Evolutionary conservation across 2,329 filamentous ascomycete species (phyloP), one percentile per base, ranked within the genome.

Genomic region (Aspergillus ochraceoroseus): DNA sequence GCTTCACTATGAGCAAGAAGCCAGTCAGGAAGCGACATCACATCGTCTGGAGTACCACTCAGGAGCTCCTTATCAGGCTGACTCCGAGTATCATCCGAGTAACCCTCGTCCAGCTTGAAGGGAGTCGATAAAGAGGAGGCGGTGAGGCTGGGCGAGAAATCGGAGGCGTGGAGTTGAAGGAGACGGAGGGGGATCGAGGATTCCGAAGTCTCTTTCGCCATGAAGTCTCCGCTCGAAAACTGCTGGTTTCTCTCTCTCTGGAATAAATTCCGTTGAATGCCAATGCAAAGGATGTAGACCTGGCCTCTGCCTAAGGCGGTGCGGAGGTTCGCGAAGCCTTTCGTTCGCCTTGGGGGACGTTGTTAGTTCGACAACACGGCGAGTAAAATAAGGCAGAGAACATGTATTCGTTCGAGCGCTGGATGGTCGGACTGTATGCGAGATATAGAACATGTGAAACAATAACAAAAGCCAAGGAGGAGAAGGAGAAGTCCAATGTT

Each of bases 81-180:
- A 43, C 65, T 79, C 46, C 70, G 65, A 2, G 74, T 77, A 33
- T 89, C 85, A 61, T 92, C 86, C 4, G 86, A 89, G 63, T 92
- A 94, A 56, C 87, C 87, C 68, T 94, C 87, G 68, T 94, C 87
- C 43, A 87, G 76, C 62, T 81, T 71, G 51, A 76, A 72, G 20
- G 76, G 54, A 12, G 59, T 51, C n/a, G 59, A 54, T 25, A 61
- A 46, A 22, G 61, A 56, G 22, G 59, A 50, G 33, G 54, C 41
- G 20, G 57, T 40, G 47, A 60, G 59, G 11, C 52, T 54, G 32
- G 60, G 41, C 32, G 49, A 35, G 33, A 58, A 56, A 36, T 50
- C 54, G 18, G 48, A 51, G 36, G 52, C 44, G 38, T 58, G 59
- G 39, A 58, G 44, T 38, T 44, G 52, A 31, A 56, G 41, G 22